Conservation (phyloP, 176 grass and related monocot species). For the Rhipidocladum racemiflorum region DNA sequence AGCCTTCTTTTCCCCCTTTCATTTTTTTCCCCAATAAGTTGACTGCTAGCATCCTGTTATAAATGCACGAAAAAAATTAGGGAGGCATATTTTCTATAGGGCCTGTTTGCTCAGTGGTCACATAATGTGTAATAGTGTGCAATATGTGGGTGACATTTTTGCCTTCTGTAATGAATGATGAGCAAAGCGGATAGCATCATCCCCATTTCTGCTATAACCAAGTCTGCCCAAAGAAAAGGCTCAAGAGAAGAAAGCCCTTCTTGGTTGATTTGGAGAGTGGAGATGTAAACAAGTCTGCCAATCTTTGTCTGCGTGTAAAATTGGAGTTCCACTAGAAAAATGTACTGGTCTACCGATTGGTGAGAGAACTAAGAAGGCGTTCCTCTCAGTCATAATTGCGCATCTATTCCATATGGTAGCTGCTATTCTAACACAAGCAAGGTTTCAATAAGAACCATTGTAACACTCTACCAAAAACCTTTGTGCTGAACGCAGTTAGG, state of each 20-base stretch:
- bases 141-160: neutral
- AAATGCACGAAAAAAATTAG: neutral
- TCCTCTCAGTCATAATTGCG: neutral
- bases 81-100: neutral
- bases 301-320: neutral
- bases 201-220: neutral
- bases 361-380: neutral
- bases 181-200: neutral
- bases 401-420: neutral
- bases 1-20: neutral
- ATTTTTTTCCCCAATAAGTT: neutral
- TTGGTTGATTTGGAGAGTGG: constrained; percentile 8
- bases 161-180: neutral
- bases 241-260: neutral
- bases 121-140: neutral
- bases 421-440: neutral
- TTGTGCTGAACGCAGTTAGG: neutral
- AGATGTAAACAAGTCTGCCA: neutral
- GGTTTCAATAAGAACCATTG: neutral
- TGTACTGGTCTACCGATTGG: neutral
- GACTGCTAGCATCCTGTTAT: neutral
- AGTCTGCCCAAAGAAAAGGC: neutral
- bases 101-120: neutral
- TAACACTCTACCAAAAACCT: neutral
- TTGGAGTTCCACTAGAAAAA: constrained; percentile 1